Conservation (phyloP, 305 asterid species). For the Withania somnifera region DNA sequence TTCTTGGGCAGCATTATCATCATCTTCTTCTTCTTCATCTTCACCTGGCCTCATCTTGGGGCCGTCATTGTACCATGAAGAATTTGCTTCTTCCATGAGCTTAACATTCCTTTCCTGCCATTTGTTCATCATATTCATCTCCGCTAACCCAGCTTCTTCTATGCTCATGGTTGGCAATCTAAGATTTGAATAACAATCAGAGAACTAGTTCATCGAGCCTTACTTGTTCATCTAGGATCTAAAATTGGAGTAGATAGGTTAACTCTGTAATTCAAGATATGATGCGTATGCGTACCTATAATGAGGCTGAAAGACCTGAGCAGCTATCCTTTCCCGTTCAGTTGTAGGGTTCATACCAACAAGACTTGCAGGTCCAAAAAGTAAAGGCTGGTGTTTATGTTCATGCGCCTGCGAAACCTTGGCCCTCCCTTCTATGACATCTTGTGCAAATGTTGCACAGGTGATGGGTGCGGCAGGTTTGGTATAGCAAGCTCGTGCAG, state of each 20-base stretch:
- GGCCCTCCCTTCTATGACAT: conserved; percentile 87
- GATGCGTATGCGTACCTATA: conserved; percentile 45
- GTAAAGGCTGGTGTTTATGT: conserved; percentile 87
- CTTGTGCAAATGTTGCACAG: conserved; percentile 98
- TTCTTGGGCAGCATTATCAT: conserved; percentile 83
- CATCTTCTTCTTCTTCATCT: conserved; percentile 62
- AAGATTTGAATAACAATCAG: not conserved
- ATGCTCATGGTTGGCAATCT: conserved; percentile 97
- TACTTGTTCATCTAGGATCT: not conserved
- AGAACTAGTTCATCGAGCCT: not conserved
- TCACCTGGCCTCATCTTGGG: conserved; percentile 26
- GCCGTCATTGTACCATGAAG: conserved; percentile 68
- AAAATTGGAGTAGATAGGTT: not conserved
- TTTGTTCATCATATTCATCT: conserved; percentile 88
- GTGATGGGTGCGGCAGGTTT: conserved; percentile 85
- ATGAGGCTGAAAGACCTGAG: conserved; percentile 94
- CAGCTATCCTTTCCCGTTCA: conserved; percentile 80
- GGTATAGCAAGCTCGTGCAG: conserved; percentile 49
- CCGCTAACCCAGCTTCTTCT: conserved; percentile 92
- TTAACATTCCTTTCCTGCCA: conserved; percentile 69
- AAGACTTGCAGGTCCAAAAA: conserved; percentile 92
- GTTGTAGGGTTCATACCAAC: conserved; percentile 66
- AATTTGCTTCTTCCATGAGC: conserved; percentile 88
- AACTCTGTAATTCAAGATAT: not conserved
- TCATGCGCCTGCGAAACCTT: conserved; percentile 62